A percentile compares a stretch with the other conserved stretches of the same genome.
phyloP scores from a whole-genome alignment of 306 rosid species.

The Pterocarpus macrocarpus region DNA sequence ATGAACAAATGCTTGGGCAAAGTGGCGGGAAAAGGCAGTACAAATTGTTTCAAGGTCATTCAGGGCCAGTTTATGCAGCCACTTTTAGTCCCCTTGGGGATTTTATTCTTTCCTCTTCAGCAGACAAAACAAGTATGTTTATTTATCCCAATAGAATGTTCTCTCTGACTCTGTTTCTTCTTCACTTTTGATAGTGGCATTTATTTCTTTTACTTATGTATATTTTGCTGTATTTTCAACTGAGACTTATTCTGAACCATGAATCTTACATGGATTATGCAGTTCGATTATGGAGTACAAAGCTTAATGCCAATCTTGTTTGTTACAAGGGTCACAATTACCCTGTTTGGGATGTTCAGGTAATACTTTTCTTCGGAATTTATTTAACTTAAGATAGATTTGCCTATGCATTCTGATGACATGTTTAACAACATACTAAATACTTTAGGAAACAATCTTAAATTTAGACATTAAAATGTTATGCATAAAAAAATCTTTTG shows the following conservation, averaged over 20 bases:
- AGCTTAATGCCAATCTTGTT: constrained; percentile 88
- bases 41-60: constrained; percentile 93
- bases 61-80: constrained; percentile 94
- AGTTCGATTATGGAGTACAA: constrained; percentile 97
- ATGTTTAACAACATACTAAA: constrained; percentile 1
- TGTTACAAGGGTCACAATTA: constrained; percentile 99
- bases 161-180: constrained; percentile 33
- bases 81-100: constrained; percentile 92
- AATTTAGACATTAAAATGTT: not conserved
- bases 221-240: constrained; percentile 15
- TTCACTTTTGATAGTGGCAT: not conserved
- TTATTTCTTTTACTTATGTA: not conserved
- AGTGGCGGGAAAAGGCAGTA: constrained; percentile 73
- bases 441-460: not conserved
- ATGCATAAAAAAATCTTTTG: not conserved
- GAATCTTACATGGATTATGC: constrained; percentile 50
- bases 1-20: constrained; percentile 67
- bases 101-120: constrained; percentile 89
- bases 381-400: not conserved
- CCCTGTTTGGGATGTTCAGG: constrained; percentile 99
- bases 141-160: constrained; percentile 24
- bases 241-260: constrained; percentile 7
- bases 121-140: constrained; percentile 84
- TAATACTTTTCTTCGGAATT: constrained; percentile 41
- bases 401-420: constrained; percentile 22